Conservation (phyloP, 2,329 filamentous ascomycete genomes). For the Falciphora oryzae region DNA sequence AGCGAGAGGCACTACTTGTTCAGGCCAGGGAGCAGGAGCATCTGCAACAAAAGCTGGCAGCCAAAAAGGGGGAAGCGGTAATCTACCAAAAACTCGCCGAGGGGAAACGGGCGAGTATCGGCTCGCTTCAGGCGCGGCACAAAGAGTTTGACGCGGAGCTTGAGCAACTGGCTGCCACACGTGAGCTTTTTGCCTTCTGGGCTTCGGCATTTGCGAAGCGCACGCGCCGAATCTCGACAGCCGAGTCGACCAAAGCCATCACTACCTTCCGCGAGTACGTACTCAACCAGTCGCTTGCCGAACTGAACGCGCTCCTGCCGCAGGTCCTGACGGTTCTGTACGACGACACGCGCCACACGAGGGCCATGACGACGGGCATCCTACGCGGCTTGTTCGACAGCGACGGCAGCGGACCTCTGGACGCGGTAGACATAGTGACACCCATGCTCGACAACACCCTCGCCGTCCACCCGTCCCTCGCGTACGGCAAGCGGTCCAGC, state of each 20-base stretch:
- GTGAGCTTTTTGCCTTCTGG: background rate
- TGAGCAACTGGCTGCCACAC: background rate
- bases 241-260: slow-evolving; percentile 11
- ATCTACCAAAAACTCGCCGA: background rate
- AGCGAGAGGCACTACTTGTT: background rate
- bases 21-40: background rate
- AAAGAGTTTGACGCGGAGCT: background rate
- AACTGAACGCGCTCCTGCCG: slow-evolving; percentile 23
- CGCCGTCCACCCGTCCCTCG: slow-evolving; percentile 16
- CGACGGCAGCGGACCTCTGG: slow-evolving; percentile 9
- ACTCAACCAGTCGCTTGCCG: slow-evolving; percentile 20
- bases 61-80: background rate
- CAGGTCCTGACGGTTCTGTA: slow-evolving; percentile 25
- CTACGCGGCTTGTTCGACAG: slow-evolving; percentile 19
- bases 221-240: background rate
- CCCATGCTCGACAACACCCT: slow-evolving; percentile 21
- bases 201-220: slow-evolving; percentile 1
- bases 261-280: slow-evolving; percentile 22
- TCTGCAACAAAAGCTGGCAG: background rate
- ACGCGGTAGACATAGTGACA: background rate
- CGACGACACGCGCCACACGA: slow-evolving; percentile 22
- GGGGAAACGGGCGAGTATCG: background rate
- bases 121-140: background rate
- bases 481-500: slow-evolving; percentile 27
- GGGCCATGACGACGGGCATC: slow-evolving; percentile 20